Conservation (phyloP, 139 green algal species). For the Ettlia oleoabundans region DNA sequence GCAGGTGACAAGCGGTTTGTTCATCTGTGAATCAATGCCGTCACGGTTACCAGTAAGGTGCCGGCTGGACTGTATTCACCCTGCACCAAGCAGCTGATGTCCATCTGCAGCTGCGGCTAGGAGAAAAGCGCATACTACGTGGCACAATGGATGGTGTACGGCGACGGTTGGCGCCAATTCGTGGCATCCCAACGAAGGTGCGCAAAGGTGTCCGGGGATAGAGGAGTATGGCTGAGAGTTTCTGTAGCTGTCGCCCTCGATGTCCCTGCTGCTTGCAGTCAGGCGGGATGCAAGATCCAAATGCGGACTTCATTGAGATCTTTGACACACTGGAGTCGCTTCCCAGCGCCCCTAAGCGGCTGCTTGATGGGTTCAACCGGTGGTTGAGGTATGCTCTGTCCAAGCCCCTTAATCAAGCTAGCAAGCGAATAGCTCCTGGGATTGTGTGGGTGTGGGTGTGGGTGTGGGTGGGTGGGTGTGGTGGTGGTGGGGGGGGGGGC, state of each 20-base stretch:
- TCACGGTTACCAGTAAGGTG: no score
- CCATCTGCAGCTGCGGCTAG: constrained; percentile 64
- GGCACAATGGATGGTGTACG: constrained; percentile 81
- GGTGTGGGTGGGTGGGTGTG: no score
- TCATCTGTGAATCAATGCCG: no score
- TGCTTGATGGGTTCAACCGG: constrained; percentile 47
- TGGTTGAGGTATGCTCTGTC: background rate
- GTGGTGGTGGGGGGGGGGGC: no score
- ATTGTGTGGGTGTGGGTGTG: no score
- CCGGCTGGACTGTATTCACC: no score
- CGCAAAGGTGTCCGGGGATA: no score
- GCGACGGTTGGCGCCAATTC: constrained; percentile 88
- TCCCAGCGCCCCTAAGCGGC: constrained; percentile 64
- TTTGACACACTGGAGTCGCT: constrained; percentile 90
- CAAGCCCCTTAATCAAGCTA: no score
- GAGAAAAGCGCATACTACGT: constrained; percentile 79
- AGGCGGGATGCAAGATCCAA: constrained; percentile 83
- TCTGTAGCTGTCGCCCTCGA: background rate
- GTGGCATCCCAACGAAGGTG: constrained; percentile 95
- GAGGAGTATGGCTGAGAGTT: no score
- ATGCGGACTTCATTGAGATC: constrained; percentile 92
- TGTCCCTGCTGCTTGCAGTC: constrained; percentile 3
- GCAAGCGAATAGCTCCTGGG: no score
- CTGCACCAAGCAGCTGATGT: no score
- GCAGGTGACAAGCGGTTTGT: no score